These are phyloP conservation scores for Kalmusia sp. DNA, from an alignment of 2,329 filamentous ascomycete genomes.

Conservation along the genomic window DNA sequence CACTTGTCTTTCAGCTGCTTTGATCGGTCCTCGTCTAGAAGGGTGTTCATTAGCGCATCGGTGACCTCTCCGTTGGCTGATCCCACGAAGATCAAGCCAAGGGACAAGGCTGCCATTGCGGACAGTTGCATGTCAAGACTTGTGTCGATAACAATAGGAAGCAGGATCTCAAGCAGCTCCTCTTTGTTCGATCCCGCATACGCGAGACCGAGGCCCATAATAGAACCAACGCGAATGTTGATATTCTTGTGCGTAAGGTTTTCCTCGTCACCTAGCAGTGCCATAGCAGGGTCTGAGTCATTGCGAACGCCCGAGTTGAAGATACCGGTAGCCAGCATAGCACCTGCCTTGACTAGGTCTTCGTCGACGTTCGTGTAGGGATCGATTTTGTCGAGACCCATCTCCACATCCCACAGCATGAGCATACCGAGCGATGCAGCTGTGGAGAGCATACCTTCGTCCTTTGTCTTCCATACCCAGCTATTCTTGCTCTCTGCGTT, in stretches of 20 bases:
- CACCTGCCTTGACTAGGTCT: constrained; percentile 86
- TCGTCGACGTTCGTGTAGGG: constrained; percentile 89
- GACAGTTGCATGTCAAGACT: constrained; percentile 92
- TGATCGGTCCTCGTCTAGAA: constrained; percentile 92
- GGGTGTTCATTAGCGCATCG: constrained; percentile 87
- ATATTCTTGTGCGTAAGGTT: constrained; percentile 81
- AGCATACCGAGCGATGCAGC: constrained; percentile 92
- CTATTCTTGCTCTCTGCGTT: constrained; percentile 81
- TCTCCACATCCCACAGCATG: constrained; percentile 91
- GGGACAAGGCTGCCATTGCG: constrained; percentile 90
- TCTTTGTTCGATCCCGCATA: constrained; percentile 95
- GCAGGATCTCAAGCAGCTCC: constrained; percentile 81
- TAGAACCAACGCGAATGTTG: constrained; percentile 79
- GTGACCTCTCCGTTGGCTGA: constrained; percentile 90
- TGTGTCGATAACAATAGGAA: constrained; percentile 87
- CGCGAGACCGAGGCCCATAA: constrained; percentile 94
- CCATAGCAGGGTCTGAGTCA: constrained; percentile 89
- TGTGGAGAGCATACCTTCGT: constrained; percentile 96
- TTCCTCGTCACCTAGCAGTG: constrained; percentile 79
- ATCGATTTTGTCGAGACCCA: constrained; percentile 91
- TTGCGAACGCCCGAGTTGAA: constrained; percentile 91
- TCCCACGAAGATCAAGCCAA: constrained; percentile 91
- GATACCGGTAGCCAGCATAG: constrained; percentile 91
- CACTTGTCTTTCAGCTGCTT: constrained; percentile 96
- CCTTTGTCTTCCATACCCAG: constrained; percentile 99